These are phyloP conservation scores for Cystobasidium pallidum DNA, from an alignment of 1,284 basidiomycete genomes.

Conservation along the genomic window DNA sequence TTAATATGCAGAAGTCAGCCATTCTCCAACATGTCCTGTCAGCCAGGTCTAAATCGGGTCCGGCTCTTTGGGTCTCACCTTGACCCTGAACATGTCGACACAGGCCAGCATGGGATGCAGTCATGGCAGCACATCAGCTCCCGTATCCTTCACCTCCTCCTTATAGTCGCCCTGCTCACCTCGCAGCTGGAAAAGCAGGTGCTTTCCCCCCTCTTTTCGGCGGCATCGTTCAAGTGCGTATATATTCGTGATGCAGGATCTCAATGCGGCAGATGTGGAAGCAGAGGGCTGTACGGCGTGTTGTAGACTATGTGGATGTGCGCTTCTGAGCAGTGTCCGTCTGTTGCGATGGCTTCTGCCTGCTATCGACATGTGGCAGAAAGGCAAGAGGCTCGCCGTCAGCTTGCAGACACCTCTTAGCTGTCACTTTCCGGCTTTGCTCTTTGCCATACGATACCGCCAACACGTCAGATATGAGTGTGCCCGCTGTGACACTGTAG, in stretches of 20 bases:
- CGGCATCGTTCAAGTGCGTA: constrained; percentile 16
- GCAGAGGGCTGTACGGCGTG: no score
- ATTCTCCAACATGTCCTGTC: background rate
- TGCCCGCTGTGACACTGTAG: constrained; percentile 23
- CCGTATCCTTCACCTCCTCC: no score
- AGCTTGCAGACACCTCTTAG: background rate
- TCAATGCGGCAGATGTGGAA: no score
- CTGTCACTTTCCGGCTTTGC: background rate
- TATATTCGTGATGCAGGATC: no score
- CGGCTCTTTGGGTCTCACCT: constrained; percentile 16
- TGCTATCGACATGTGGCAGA: constrained; percentile 3
- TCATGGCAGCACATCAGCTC: no score
- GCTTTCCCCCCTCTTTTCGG: constrained; percentile 35
- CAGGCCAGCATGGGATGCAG: background rate
- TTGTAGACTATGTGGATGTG: no score
- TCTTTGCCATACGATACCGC: constrained; percentile 1
- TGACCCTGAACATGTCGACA: constrained; percentile 20
- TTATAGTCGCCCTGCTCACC: no score
- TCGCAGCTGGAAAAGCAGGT: constrained; percentile 39
- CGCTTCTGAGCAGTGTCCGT: no score
- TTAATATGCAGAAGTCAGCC: no score
- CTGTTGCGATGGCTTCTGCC: background rate
- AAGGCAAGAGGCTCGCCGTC: constrained; percentile 3
- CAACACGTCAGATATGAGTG: constrained; percentile 20
- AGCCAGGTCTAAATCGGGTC: no score